Evolutionary conservation across 2,329 filamentous ascomycete genomes (phyloP).

Genomic region (Botrytis deweyae): DNA sequence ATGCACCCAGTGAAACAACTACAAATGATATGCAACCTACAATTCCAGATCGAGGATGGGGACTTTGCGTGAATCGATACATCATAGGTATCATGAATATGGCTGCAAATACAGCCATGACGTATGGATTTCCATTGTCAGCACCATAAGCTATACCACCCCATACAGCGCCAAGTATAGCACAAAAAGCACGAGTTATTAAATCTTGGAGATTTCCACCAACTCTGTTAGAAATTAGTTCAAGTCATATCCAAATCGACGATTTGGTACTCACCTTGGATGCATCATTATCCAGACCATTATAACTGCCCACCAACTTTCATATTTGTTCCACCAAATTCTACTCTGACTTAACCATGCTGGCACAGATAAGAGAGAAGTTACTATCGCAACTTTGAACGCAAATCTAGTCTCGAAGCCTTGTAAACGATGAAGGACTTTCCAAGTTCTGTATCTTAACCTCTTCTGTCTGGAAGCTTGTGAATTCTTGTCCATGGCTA

Average conservation of each 20-base stretch:
- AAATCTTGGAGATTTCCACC: constrained; percentile 60
- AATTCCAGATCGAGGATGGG: constrained; percentile 57
- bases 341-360: constrained; percentile 49
- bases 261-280: constrained; percentile 42
- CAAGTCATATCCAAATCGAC: not conserved
- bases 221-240: constrained; percentile 40
- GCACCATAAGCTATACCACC: constrained; percentile 52
- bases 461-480: constrained; percentile 42
- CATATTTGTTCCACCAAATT: constrained; percentile 55
- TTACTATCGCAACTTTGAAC: constrained; percentile 54
- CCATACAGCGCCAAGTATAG: constrained; percentile 55
- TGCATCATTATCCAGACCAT: constrained; percentile 43
- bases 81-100: constrained; percentile 61
- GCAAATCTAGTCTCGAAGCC: constrained; percentile 59
- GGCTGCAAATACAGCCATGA: constrained; percentile 54
- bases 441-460: constrained; percentile 51
- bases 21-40: constrained; percentile 58
- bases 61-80: constrained; percentile 54
- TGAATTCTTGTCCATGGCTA: constrained; percentile 42
- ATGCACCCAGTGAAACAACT: constrained; percentile 49
- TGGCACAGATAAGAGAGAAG: constrained; percentile 52
- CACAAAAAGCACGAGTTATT: constrained; percentile 50
- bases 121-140: constrained; percentile 52
- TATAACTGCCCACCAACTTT: constrained; percentile 59
- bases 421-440: constrained; percentile 51